phyloP scores from a whole-genome alignment of 306 rosid species.

The Dicorynia guianensis region DNA sequence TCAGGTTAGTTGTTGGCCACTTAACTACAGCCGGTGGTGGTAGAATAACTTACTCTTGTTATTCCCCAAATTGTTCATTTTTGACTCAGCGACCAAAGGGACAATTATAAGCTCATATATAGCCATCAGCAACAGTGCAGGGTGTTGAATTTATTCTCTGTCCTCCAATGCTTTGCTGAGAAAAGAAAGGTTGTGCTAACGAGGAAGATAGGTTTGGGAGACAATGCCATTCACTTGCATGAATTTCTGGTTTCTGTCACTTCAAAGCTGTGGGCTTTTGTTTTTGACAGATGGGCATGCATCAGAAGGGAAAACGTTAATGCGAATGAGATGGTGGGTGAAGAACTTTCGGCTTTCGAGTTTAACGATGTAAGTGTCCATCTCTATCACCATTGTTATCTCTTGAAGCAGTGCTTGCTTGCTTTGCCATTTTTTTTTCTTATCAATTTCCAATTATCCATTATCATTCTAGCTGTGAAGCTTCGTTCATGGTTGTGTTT shows the following conservation, averaged over 20 bases:
- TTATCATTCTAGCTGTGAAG: constrained; percentile 6
- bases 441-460: not conserved
- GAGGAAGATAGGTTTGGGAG: constrained; percentile 43
- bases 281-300: constrained; percentile 40
- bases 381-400: constrained; percentile 56
- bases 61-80: constrained; percentile 49
- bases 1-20: constrained; percentile 89
- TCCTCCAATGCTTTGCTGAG: constrained; percentile 11
- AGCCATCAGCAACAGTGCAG: constrained; percentile 33
- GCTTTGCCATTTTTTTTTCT: constrained; percentile 27
- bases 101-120: constrained; percentile 17
- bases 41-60: constrained; percentile 40
- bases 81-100: constrained; percentile 36
- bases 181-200: not conserved
- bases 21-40: constrained; percentile 51
- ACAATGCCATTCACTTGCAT: constrained; percentile 48
- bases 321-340: constrained; percentile 53
- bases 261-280: constrained; percentile 52
- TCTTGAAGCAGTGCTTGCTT: constrained; percentile 31
- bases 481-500: constrained; percentile 28
- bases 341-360: constrained; percentile 69
- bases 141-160: constrained; percentile 28
- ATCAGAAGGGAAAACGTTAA: constrained; percentile 38
- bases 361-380: constrained; percentile 75
- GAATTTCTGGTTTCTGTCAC: constrained; percentile 70